These are phyloP conservation scores for Boletus rufocinnamomeus DNA, from an alignment of 768 basidiomycete species.

Conservation along the genomic window DNA sequence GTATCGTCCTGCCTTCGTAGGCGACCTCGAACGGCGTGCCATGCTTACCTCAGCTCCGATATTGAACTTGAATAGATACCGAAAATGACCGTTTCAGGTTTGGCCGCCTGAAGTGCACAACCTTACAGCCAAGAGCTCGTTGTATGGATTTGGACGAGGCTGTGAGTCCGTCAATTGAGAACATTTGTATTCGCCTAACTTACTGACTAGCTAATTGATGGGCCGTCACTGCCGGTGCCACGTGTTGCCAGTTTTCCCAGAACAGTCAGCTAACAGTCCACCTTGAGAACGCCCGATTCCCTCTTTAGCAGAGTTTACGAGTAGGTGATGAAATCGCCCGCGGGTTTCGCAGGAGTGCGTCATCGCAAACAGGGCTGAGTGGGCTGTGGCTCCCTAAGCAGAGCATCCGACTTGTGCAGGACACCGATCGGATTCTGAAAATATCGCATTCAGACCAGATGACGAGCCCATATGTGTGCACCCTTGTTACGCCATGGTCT, in stretches of 20 bases:
- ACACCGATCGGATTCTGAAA: background rate
- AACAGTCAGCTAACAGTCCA: constrained; percentile 11
- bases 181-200: constrained; percentile 27
- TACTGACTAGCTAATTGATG: background rate
- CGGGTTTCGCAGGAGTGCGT: constrained; percentile 27
- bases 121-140: background rate
- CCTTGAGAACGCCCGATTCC: constrained; percentile 21
- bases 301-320: constrained; percentile 18
- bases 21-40: background rate
- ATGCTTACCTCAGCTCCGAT: background rate
- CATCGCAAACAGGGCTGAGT: constrained; percentile 18
- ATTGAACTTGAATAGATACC: background rate
- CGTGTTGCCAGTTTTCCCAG: constrained; percentile 22
- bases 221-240: constrained; percentile 12
- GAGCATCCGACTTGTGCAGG: background rate
- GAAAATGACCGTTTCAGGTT: background rate
- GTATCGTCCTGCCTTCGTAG: background rate
- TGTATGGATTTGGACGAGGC: constrained; percentile 1
- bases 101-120: background rate
- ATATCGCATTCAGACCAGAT: constrained; percentile 5
- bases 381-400: background rate
- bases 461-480: background rate
- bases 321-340: constrained; percentile 15
- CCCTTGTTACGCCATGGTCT: constrained; percentile 14
- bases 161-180: constrained; percentile 17